phyloP scores from a whole-genome alignment of 2,329 filamentous ascomycete species.

The Hypoxylon sp. region DNA sequence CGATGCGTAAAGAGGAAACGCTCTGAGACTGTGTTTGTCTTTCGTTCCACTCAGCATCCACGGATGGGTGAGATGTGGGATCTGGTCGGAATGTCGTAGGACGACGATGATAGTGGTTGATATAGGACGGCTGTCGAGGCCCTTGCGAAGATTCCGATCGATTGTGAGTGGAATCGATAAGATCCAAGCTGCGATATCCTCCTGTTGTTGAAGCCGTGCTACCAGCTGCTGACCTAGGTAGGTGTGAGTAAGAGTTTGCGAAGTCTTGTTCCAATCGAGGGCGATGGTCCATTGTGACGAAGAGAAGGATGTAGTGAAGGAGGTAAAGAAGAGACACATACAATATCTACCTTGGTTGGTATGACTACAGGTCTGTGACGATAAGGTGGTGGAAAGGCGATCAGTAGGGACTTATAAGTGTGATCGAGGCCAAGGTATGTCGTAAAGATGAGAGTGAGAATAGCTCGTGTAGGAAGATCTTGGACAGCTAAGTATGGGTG shows the following conservation, averaged over 20 bases:
- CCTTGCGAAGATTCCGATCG: constrained; percentile 38
- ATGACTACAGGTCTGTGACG: constrained; percentile 15
- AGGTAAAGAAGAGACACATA: constrained; percentile 44
- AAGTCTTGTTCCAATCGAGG: constrained; percentile 39
- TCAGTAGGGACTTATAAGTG: constrained; percentile 35
- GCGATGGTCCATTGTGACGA: constrained; percentile 44
- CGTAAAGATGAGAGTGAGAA: constrained; percentile 34
- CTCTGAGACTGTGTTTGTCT: constrained; percentile 33
- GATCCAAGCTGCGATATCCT: constrained; percentile 40
- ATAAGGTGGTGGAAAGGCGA: constrained; percentile 23
- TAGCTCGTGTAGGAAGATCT: constrained; percentile 32
- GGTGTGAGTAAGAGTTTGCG: constrained; percentile 49
- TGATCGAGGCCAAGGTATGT: constrained; percentile 27
- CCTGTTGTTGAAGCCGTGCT: constrained; percentile 45
- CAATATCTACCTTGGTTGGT: constrained; percentile 32
- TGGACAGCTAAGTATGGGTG: constrained; percentile 41
- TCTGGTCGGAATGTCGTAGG: constrained; percentile 40
- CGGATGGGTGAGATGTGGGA: constrained; percentile 42
- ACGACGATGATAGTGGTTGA: constrained; percentile 39
- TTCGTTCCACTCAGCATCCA: constrained; percentile 46
- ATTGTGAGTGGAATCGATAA: constrained; percentile 41
- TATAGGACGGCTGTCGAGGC: constrained; percentile 42
- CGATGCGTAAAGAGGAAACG: constrained; percentile 45
- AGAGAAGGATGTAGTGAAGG: constrained; percentile 28
- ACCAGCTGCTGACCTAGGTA: constrained; percentile 47